Percentiles rank a stretch among this genome's conserved stretches.
These are phyloP conservation scores for Lecanosticta acicola DNA, from an alignment of 2,329 filamentous ascomycete species.

Conservation along the genomic window DNA sequence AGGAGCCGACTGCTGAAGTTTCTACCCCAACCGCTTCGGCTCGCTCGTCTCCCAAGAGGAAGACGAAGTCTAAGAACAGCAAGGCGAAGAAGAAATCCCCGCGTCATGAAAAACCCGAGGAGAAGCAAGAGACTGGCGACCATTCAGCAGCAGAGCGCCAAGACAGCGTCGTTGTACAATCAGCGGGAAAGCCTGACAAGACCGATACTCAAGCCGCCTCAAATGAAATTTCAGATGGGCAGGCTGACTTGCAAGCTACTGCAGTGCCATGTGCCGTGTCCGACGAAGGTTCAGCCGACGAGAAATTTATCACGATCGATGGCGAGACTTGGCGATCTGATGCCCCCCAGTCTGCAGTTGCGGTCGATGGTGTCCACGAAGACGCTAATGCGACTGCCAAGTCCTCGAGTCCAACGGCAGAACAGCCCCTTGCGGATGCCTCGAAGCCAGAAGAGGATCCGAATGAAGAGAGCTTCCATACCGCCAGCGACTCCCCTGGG, in stretches of 20 bases:
- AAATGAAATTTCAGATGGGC: too few relatives aligned
- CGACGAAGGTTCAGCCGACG: too few relatives aligned
- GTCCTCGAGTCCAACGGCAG: too few relatives aligned
- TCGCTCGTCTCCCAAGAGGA: slow-evolving; percentile 17
- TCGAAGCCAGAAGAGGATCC: slow-evolving; percentile 20
- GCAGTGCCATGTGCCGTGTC: too few relatives aligned
- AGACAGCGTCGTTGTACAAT: not conserved
- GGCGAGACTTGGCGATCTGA: too few relatives aligned
- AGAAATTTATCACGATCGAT: too few relatives aligned
- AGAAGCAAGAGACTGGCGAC: too few relatives aligned
- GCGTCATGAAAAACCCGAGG: slow-evolving; percentile 6
- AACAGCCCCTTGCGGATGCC: too few relatives aligned
- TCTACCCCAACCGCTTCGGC: slow-evolving; percentile 17
- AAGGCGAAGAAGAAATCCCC: slow-evolving; percentile 4
- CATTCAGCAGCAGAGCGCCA: not conserved
- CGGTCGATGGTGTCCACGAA: too few relatives aligned
- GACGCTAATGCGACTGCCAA: too few relatives aligned
- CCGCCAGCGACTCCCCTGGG: slow-evolving; percentile 25
- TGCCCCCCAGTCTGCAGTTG: too few relatives aligned
- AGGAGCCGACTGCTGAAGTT: slow-evolving; percentile 5
- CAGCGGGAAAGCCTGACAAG: not conserved
- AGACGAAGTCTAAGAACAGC: slow-evolving; percentile 10
- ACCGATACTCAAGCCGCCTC: not conserved
- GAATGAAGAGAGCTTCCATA: slow-evolving; percentile 32
- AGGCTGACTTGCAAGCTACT: too few relatives aligned